phyloP scores from a whole-genome alignment of 768 basidiomycete genomes.

The Lactifluus echinatus region DNA sequence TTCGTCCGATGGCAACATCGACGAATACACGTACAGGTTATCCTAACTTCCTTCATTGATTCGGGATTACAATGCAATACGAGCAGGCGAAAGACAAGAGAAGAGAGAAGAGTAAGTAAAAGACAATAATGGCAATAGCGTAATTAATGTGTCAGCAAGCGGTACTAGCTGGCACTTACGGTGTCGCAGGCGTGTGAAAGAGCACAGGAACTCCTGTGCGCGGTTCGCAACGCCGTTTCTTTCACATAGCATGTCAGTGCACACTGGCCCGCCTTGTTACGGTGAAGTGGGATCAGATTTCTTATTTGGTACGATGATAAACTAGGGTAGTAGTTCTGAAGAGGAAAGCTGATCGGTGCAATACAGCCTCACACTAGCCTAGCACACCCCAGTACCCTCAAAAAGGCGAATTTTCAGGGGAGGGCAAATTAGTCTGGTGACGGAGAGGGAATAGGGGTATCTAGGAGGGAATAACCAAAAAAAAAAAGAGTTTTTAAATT shows the following conservation, averaged over 20 bases:
- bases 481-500: conserved; percentile 11
- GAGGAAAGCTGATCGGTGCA: neutral
- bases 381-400: neutral
- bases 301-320: neutral
- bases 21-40: conserved; percentile 1
- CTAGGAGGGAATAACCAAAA: neutral
- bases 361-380: neutral
- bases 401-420: neutral
- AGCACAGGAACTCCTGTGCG: neutral
- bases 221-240: neutral
- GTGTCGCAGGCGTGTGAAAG: neutral
- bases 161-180: neutral
- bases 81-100: neutral
- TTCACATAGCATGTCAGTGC: neutral
- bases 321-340: neutral
- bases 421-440: no score
- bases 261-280: neutral
- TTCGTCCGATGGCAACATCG: neutral
- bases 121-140: neutral
- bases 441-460: neutral
- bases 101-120: neutral
- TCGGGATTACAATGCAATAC: neutral
- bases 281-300: neutral
- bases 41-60: neutral
- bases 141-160: neutral